phyloP scores from a whole-genome alignment of 2,329 filamentous ascomycete genomes.

The Colletotrichum sansevieriae region DNA sequence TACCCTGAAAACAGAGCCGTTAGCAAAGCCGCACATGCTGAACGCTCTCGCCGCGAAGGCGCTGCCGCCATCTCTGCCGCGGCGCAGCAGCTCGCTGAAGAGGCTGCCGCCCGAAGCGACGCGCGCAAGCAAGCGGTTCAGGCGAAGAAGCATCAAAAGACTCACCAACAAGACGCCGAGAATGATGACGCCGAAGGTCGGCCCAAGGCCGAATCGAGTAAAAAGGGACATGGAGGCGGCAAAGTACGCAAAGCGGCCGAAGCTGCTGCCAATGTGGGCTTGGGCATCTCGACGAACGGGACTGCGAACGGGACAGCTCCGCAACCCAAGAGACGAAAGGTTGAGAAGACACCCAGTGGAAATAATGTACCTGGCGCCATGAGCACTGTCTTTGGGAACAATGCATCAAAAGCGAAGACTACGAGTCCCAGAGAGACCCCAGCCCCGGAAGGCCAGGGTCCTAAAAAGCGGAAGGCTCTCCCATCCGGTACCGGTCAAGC shows the following conservation, averaged over 20 bases:
- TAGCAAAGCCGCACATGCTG: conserved; percentile 71
- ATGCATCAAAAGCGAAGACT: conserved; percentile 67
- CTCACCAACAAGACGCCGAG: conserved; percentile 81
- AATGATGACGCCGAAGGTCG: conserved; percentile 76
- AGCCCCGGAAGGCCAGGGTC: conserved; percentile 67
- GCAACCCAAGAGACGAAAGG: conserved; percentile 82
- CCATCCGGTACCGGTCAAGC: conserved; percentile 75
- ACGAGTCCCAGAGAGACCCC: conserved; percentile 79
- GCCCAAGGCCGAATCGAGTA: conserved; percentile 63
- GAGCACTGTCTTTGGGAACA: conserved; percentile 67
- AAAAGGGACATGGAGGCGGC: conserved; percentile 71
- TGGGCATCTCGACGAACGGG: conserved; percentile 73
- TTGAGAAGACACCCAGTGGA: conserved; percentile 74
- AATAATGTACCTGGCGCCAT: conserved; percentile 73
- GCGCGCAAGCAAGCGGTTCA: conserved; percentile 85
- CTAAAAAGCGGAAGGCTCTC: conserved; percentile 79
- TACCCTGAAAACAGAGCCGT: conserved; percentile 86
- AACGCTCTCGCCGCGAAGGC: conserved; percentile 83
- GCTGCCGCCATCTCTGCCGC: conserved; percentile 83
- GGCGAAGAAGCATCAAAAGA: conserved; percentile 79
- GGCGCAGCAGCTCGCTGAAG: conserved; percentile 82
- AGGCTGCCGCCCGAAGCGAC: conserved; percentile 87
- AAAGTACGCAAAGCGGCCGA: conserved; percentile 76
- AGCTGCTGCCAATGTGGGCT: conserved; percentile 64
- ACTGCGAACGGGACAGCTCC: conserved; percentile 65